These are phyloP conservation scores for Uronychia setigera DNA, from an alignment of 73 alveolate species.

Conservation along the genomic window DNA sequence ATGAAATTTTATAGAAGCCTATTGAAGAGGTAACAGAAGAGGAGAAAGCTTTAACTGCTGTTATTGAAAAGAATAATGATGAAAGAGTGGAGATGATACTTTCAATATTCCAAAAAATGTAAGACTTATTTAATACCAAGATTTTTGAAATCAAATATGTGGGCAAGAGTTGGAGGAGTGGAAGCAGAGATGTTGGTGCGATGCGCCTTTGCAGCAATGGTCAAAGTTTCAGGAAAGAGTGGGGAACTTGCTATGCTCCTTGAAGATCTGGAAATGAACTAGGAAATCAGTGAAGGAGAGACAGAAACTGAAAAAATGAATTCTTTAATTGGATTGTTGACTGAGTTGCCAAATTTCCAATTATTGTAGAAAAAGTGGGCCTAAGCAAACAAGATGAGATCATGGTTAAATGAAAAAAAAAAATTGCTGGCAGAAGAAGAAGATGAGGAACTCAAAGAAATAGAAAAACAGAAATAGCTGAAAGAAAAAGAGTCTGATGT, in stretches of 20 bases:
- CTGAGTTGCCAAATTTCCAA: conserved; percentile 3
- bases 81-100: too few relatives aligned
- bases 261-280: conserved; percentile 21
- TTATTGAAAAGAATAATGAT: too few relatives aligned
- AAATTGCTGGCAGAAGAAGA: conserved; percentile 1
- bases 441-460: conserved; percentile 45
- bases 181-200: conserved; percentile 53
- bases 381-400: conserved; percentile 55
- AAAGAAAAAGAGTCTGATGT: conserved; percentile 48
- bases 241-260: conserved; percentile 8
- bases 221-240: conserved; percentile 25
- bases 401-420: conserved; percentile 47
- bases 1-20: too few relatives aligned
- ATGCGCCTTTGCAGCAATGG: conserved; percentile 56
- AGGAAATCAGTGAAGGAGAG: conserved; percentile 10
- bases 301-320: not conserved
- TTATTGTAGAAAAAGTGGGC: conserved; percentile 50
- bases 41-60: too few relatives aligned
- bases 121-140: too few relatives aligned
- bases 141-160: conserved; percentile 29
- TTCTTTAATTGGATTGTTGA: not conserved
- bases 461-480: conserved; percentile 58
- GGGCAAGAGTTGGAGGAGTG: conserved; percentile 66
- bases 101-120: too few relatives aligned
- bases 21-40: too few relatives aligned